phyloP scores from a whole-genome alignment of 805 yeast genomes.

The Myxozyma geophila region DNA sequence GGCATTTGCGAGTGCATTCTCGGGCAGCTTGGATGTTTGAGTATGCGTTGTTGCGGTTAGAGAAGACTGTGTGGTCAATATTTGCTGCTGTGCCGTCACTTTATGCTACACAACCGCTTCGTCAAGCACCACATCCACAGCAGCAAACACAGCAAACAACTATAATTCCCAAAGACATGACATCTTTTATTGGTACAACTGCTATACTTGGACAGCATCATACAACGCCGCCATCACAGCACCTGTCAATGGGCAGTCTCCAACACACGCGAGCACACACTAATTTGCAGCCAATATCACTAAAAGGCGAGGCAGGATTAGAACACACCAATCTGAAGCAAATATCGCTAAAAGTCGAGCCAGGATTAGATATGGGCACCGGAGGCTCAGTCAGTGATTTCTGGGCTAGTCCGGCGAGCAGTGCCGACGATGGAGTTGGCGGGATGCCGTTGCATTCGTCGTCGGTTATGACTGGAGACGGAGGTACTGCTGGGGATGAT shows the following conservation, averaged over 20 bases:
- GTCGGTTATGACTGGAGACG: conserved; percentile 7
- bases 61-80: conserved; percentile 36
- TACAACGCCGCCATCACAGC: background rate
- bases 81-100: conserved; percentile 31
- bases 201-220: too few species aligned
- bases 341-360: conserved; percentile 7
- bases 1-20: conserved; percentile 38
- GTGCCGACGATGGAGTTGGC: conserved; percentile 11
- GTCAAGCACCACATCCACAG: conserved; percentile 3
- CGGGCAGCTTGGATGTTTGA: conserved; percentile 39
- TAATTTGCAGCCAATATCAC: background rate
- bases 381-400: conserved; percentile 9
- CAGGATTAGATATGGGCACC: conserved; percentile 7
- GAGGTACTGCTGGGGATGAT: background rate
- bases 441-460: conserved; percentile 5
- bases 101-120: conserved; percentile 5
- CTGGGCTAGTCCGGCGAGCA: conserved; percentile 27
- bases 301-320: conserved; percentile 16
- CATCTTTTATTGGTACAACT: too few species aligned
- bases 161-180: too few species aligned
- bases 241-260: background rate
- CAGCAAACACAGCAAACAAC: background rate
- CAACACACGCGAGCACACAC: background rate
- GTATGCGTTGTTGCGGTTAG: conserved; percentile 36
- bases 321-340: conserved; percentile 2